Conservation (phyloP, 805 yeast genomes). For the Cyberlindnera sargentensis region DNA sequence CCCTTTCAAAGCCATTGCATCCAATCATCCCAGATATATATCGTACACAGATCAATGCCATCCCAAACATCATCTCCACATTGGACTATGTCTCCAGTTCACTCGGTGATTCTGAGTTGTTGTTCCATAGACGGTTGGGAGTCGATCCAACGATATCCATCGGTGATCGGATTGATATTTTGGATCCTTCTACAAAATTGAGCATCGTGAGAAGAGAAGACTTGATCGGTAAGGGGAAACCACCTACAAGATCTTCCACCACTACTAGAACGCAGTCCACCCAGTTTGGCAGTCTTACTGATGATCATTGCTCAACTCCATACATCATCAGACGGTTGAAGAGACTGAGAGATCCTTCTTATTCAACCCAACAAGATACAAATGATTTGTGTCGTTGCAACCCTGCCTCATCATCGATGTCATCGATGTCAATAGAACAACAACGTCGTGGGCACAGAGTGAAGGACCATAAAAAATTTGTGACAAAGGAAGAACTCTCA, state of each 20-base stretch:
- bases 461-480: too few relatives aligned
- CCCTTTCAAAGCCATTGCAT: not conserved
- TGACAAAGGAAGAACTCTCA: too few relatives aligned
- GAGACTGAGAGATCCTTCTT: too few relatives aligned
- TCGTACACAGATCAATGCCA: not conserved
- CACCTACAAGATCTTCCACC: too few relatives aligned
- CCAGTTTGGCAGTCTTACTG: not conserved
- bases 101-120: not conserved
- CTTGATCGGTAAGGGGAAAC: not conserved
- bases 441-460: too few relatives aligned
- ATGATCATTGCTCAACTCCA: not conserved
- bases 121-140: not conserved
- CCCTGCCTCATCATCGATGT: too few relatives aligned
- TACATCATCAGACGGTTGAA: too few relatives aligned
- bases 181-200: not conserved
- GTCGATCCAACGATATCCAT: not conserved
- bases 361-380: too few relatives aligned
- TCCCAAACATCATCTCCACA: not conserved
- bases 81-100: not conserved
- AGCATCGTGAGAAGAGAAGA: constrained; percentile 1
- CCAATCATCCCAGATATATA: not conserved
- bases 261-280: not conserved
- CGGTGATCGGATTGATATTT: not conserved
- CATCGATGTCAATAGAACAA: too few relatives aligned
- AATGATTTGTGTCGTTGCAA: too few relatives aligned